phyloP scores from a whole-genome alignment of 306 rosid species.

The Quercus variabilis region DNA sequence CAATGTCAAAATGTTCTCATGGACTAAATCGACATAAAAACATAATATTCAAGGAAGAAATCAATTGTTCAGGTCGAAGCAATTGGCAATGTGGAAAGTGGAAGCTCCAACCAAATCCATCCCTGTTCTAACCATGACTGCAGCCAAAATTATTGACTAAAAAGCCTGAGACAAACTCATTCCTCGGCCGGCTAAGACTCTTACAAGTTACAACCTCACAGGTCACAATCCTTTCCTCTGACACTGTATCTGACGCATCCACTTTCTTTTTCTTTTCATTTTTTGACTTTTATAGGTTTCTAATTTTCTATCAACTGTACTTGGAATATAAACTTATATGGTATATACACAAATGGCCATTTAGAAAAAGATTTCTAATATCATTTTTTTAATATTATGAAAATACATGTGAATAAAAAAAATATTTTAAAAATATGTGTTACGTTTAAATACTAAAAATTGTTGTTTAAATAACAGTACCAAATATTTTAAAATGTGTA shows the following conservation, averaged over 20 bases:
- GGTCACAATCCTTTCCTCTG: not conserved
- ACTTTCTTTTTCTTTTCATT: not conserved
- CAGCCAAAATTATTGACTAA: slow-evolving; percentile 34
- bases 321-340: no score
- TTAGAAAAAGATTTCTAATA: no score
- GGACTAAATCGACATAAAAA: no score
- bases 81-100: no score
- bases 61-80: no score
- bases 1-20: no score
- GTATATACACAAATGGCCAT: no score
- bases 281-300: no score
- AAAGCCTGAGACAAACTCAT: slow-evolving; percentile 37
- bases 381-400: accelerated
- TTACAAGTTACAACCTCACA: not conserved
- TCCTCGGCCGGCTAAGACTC: slow-evolving; percentile 26
- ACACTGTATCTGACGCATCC: not conserved
- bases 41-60: no score
- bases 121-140: slow-evolving; percentile 27
- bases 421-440: accelerated
- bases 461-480: no score
- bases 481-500: not conserved
- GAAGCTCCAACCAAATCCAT: not conserved
- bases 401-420: accelerated
- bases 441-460: accelerated
- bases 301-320: no score